Conservation (phyloP, 176 grass and related monocot genomes). For the Ampelocalamus luodianensis region DNA sequence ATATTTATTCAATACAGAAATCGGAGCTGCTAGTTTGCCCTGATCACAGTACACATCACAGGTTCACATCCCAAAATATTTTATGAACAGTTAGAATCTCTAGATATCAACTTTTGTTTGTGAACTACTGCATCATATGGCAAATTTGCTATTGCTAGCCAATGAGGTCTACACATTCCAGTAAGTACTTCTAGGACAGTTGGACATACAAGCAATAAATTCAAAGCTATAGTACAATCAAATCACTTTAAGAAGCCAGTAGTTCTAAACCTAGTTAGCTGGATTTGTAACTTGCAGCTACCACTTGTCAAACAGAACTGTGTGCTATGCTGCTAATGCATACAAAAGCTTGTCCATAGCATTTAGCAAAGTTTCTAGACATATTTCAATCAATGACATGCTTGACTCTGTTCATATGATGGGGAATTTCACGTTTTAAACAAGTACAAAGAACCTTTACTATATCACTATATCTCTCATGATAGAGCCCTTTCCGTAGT, state of each 20-base stretch:
- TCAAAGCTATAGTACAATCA: conserved; percentile 18
- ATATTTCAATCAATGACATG: not conserved
- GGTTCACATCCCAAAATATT: conserved; percentile 6
- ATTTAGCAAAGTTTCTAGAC: conserved; percentile 13
- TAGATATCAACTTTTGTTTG: not conserved
- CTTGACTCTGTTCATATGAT: conserved; percentile 21
- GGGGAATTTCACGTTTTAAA: conserved; percentile 16
- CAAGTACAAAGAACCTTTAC: conserved; percentile 64
- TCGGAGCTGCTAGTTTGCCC: not conserved
- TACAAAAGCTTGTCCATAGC: not conserved
- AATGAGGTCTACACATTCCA: conserved; percentile 7
- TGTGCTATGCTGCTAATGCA: not conserved
- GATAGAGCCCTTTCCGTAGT: conserved; percentile 83
- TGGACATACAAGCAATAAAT: conserved; percentile 1
- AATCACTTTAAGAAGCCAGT: not conserved
- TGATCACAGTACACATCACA: conserved; percentile 5
- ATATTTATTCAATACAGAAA: conserved; percentile 25
- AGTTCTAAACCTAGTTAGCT: conserved; percentile 30
- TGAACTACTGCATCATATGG: conserved; percentile 21
- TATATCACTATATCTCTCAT: conserved; percentile 75
- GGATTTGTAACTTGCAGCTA: not conserved
- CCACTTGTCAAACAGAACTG: not conserved
- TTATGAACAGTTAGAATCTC: not conserved
- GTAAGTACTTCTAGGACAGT: not conserved
- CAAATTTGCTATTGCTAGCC: conserved; percentile 1